These are phyloP conservation scores for Butyriboletus loyo DNA, from an alignment of 768 basidiomycete species.

Conservation along the genomic window DNA sequence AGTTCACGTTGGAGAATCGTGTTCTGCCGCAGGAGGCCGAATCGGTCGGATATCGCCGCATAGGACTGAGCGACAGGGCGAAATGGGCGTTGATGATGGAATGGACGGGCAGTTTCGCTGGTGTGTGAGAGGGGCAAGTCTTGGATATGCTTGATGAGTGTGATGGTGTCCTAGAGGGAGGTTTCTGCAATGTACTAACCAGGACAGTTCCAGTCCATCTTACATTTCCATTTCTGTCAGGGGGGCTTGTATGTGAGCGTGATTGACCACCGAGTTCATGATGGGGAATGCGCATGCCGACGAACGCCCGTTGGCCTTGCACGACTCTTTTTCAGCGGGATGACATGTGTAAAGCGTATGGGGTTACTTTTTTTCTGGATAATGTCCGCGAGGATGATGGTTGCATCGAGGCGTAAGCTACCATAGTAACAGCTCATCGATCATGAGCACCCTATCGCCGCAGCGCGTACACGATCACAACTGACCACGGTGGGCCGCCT, in stretches of 20 bases:
- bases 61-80: slow-evolving; percentile 77
- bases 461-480: slow-evolving; percentile 16
- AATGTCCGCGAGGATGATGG: too few relatives aligned
- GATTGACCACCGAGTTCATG: too few relatives aligned
- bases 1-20: slow-evolving; percentile 83
- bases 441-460: slow-evolving; percentile 3
- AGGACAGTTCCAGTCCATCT: slow-evolving; percentile 57
- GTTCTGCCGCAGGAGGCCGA: slow-evolving; percentile 67
- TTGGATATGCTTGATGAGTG: slow-evolving; percentile 67
- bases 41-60: too few relatives aligned
- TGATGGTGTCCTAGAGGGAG: too few relatives aligned
- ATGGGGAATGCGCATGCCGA: too few relatives aligned
- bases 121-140: slow-evolving; percentile 46
- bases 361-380: too few relatives aligned
- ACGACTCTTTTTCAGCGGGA: slow-evolving; percentile 2
- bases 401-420: too few relatives aligned
- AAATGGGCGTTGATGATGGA: slow-evolving; percentile 92
- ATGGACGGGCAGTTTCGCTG: slow-evolving; percentile 64
- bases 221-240: slow-evolving; percentile 28
- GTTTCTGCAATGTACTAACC: too few relatives aligned
- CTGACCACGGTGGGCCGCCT: too few relatives aligned
- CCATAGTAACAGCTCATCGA: too few relatives aligned
- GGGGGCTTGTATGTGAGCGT: slow-evolving; percentile 5
- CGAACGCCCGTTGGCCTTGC: too few relatives aligned
- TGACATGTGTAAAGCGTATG: not conserved